These are phyloP conservation scores for Fragilaria crotonensis DNA, from an alignment of 108 stramenopile genomes.

Conservation along the genomic window DNA sequence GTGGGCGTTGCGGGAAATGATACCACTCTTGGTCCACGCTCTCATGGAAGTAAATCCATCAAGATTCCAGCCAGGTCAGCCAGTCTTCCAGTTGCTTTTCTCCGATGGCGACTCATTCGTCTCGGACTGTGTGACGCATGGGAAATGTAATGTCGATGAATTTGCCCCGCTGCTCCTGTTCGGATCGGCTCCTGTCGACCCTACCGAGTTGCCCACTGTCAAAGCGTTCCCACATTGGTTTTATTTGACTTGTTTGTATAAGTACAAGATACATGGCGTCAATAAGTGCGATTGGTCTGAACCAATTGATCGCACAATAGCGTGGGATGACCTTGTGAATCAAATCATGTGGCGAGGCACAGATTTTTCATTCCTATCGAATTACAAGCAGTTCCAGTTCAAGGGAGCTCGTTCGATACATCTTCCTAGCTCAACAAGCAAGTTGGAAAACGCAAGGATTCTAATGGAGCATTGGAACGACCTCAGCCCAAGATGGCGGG, in stretches of 20 bases:
- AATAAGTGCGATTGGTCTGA: not conserved
- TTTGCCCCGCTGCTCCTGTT: not conserved
- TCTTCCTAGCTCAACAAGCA: not conserved
- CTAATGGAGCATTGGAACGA: not conserved
- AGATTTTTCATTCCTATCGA: not conserved
- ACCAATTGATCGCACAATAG: not conserved
- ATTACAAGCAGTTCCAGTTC: not conserved
- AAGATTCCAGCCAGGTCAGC: not conserved
- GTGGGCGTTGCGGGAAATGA: not conserved
- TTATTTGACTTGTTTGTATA: not conserved
- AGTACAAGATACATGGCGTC: not conserved
- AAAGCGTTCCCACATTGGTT: not conserved
- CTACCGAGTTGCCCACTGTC: not conserved
- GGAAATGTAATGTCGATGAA: not conserved
- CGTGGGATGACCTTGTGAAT: not conserved
- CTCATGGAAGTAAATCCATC: not conserved
- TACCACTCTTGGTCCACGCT: not conserved
- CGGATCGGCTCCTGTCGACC: not conserved
- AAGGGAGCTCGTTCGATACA: not conserved
- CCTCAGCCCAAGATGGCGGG: not conserved
- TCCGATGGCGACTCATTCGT: not conserved
- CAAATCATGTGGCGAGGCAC: not conserved
- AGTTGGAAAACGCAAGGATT: not conserved
- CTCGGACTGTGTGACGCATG: not conserved
- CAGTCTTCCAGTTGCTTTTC: not conserved